phyloP scores from a whole-genome alignment of 805 yeast species.

The Priceomyces melissophilus region DNA sequence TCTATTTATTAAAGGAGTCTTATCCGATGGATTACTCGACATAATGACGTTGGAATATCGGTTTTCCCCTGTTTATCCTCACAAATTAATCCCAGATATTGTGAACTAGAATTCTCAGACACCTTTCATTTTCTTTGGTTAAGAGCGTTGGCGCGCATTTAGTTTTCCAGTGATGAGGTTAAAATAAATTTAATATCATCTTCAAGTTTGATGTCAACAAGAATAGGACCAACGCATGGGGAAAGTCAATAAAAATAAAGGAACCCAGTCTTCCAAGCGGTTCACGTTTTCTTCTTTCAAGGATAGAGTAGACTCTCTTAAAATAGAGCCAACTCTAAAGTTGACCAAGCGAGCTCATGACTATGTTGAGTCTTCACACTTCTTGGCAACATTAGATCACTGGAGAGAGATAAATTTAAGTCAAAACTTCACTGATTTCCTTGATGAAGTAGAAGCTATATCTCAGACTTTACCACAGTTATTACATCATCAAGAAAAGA shows the following conservation, averaged over 20 bases:
- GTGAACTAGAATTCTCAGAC: background rate
- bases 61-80: background rate
- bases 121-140: slow-evolving; percentile 1
- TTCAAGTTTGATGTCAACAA: background rate
- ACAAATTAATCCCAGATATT: background rate
- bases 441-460: slow-evolving; percentile 49
- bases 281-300: slow-evolving; percentile 73
- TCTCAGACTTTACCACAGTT: slow-evolving; percentile 78
- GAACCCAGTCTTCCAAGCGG: slow-evolving; percentile 53
- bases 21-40: slow-evolving; percentile 1
- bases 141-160: background rate
- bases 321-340: slow-evolving; percentile 68
- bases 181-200: slow-evolving; percentile 1
- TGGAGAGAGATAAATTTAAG: slow-evolving; percentile 88
- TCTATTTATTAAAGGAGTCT: slow-evolving; percentile 12
- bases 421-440: slow-evolving; percentile 62
- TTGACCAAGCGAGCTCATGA: slow-evolving; percentile 60
- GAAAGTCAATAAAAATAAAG: slow-evolving; percentile 21
- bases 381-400: slow-evolving; percentile 71
- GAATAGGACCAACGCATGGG: slow-evolving; percentile 5
- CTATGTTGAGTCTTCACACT: slow-evolving; percentile 73
- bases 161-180: slow-evolving; percentile 4
- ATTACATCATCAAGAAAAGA: slow-evolving; percentile 61
- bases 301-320: slow-evolving; percentile 78
- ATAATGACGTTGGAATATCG: background rate